These are phyloP conservation scores for Tolypocladium paradoxum DNA, from an alignment of 2,329 filamentous ascomycete species.

Conservation along the genomic window DNA sequence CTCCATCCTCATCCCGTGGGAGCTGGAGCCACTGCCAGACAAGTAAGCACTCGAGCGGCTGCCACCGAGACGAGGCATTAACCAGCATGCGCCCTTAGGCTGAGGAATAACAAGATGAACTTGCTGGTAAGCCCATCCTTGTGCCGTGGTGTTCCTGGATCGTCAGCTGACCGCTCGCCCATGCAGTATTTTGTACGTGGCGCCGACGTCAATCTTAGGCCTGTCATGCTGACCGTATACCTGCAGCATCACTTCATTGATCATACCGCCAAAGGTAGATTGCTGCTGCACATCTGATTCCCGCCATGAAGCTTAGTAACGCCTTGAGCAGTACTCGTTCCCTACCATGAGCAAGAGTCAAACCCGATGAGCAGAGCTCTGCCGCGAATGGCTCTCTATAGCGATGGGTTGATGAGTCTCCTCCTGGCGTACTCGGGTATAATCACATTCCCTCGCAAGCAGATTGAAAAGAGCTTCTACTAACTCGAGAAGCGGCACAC, in stretches of 20 bases:
- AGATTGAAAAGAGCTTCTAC: neutral
- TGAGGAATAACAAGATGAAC: slow-evolving; percentile 63
- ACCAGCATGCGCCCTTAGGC: neutral
- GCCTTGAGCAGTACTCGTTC: slow-evolving; percentile 34
- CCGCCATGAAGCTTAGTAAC: slow-evolving; percentile 1
- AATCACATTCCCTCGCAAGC: neutral
- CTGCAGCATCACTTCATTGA: slow-evolving; percentile 55
- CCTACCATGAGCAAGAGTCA: slow-evolving; percentile 40
- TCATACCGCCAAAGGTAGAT: slow-evolving; percentile 59
- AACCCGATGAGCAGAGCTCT: slow-evolving; percentile 41
- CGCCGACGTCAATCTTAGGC: neutral
- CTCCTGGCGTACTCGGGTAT: slow-evolving; percentile 62
- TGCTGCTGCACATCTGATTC: slow-evolving; percentile 26
- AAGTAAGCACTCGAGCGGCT: slow-evolving; percentile 19
- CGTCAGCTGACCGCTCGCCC: slow-evolving; percentile 9
- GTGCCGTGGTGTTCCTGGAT: neutral
- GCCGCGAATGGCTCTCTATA: slow-evolving; percentile 53
- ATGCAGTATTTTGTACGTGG: slow-evolving; percentile 36
- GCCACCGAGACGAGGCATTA: neutral
- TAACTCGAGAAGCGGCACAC: slow-evolving; percentile 52
- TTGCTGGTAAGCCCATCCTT: slow-evolving; percentile 37
- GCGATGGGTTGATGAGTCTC: slow-evolving; percentile 63
- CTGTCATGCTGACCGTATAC: slow-evolving; percentile 3
- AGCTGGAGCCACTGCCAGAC: slow-evolving; percentile 35
- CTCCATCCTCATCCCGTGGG: slow-evolving; percentile 41